Conservation (phyloP, 306 rosid genomes). For the Herpetospermum pedunculosum region DNA sequence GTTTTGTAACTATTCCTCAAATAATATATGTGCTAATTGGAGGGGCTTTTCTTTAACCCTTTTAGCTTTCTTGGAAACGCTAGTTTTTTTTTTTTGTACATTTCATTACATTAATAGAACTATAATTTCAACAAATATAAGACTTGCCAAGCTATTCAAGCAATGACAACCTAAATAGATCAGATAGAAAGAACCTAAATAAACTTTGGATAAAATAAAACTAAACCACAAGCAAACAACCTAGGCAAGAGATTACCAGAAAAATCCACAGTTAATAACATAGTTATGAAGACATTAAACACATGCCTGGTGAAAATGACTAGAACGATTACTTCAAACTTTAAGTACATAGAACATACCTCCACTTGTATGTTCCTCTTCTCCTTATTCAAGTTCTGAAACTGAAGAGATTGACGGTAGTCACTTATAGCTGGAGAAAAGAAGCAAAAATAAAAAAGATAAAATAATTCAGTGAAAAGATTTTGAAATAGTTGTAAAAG, state of each 20-base stretch:
- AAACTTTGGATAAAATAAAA: background rate
- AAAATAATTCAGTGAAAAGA: background rate
- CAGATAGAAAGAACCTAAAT: background rate
- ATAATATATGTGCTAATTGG: background rate
- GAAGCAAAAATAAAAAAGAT: slow-evolving; percentile 1
- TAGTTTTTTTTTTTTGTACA: background rate
- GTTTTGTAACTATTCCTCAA: background rate
- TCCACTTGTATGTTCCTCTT: slow-evolving; percentile 85
- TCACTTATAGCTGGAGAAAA: slow-evolving; percentile 68
- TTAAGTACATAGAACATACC: slow-evolving; percentile 26
- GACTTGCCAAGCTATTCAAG: background rate
- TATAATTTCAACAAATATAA: background rate
- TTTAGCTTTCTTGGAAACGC: background rate
- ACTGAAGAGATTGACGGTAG: slow-evolving; percentile 92
- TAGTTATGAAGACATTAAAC: background rate
- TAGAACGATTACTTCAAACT: background rate
- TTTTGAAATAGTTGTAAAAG: background rate
- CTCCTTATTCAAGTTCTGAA: slow-evolving; percentile 81
- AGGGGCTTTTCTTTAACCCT: background rate
- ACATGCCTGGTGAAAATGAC: background rate
- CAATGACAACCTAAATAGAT: background rate
- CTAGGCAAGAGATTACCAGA: background rate
- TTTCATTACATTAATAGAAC: background rate
- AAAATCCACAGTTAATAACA: background rate
- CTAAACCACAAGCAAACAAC: background rate